Base-by-base conservation (phyloP, 768 basidiomycete genomes). In the Coprinopsis cinerea region DNA sequence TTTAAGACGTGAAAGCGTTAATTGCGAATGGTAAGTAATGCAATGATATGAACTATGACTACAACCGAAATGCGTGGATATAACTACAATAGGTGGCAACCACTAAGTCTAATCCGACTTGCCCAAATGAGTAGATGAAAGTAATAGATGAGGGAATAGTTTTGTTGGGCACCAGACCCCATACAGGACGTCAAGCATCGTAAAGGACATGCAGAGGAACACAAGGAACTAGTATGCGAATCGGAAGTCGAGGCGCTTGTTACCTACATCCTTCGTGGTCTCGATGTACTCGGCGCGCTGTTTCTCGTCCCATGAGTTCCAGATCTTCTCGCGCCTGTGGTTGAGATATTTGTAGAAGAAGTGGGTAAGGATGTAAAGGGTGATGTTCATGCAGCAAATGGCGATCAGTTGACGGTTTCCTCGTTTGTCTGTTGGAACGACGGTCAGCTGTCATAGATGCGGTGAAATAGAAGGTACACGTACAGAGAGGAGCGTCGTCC, bases 201-300 rank as follows among this genome's bases (percentile, higher is more conserved):
- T n/a, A 20, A 4, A 40, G 35, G 36, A 10, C 20, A n/a, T 13
- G 36, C 15, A 30, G 9, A 37, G 14, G 28, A 24, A 34, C 35
- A n/a, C 3, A 4, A 20, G 20, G 23, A 30, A 18, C 64, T 59
- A 82, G 59, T 83, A 79, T 4, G 73, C 76, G 52, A 85, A 84
- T 13, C 79, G 68, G 66, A 83, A 84, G 56, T 84, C 80, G 51
- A 84, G 60, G 28, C 79, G 64, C 53, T 73, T 61, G 55, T 82
- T 85, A 22, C 83, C 82, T 54, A 72, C 65, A 48, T 86, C 82
- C 26, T 69, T 74, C n/a, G 84, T 81, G 14, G 72, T 82, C 47
- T 74, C 70, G 0, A 83, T 59, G 61, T 87, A 86, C 17, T 79
- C 64, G 37, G 70, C 66, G 57, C 74, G 77, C 59, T 82, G 73